Conservation (phyloP, 306 rosid genomes). For the Fagus crenata region DNA sequence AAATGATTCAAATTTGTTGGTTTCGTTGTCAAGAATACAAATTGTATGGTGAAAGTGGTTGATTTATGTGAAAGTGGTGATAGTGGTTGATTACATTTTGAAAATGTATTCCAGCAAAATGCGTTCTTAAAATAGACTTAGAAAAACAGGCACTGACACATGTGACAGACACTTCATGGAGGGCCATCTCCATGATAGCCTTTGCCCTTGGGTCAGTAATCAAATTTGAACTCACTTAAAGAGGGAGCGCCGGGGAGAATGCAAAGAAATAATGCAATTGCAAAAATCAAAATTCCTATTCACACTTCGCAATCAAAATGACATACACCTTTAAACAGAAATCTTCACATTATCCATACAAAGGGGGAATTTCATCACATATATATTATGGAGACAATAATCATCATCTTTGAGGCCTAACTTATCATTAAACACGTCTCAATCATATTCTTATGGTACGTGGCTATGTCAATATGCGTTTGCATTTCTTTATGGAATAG, state of each 20-base stretch:
- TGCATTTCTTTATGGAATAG: not conserved
- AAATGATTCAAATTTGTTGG: too few relatives aligned
- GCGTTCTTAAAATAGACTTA: too few relatives aligned
- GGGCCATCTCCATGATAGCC: not conserved
- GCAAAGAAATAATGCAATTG: conserved; percentile 1
- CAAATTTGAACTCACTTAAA: not conserved
- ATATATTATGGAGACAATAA: not conserved
- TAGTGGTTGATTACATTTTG: too few relatives aligned
- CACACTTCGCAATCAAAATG: not conserved
- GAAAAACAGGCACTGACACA: too few relatives aligned
- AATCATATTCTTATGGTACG: not conserved
- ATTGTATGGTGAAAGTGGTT: too few relatives aligned
- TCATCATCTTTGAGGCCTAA: not conserved
- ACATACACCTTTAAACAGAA: not conserved
- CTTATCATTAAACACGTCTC: not conserved
- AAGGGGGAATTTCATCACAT: not conserved
- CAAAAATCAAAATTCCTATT: not conserved
- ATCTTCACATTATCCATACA: not conserved
- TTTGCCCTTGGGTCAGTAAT: not conserved
- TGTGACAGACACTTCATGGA: not conserved
- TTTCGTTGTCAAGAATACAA: too few relatives aligned
- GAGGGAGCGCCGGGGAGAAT: not conserved
- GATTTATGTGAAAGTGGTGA: too few relatives aligned
- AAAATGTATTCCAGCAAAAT: too few relatives aligned
- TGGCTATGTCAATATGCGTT: not conserved